Conservation (phyloP, 257 asterid genomes). For the Thymus quinquecostatus region DNA sequence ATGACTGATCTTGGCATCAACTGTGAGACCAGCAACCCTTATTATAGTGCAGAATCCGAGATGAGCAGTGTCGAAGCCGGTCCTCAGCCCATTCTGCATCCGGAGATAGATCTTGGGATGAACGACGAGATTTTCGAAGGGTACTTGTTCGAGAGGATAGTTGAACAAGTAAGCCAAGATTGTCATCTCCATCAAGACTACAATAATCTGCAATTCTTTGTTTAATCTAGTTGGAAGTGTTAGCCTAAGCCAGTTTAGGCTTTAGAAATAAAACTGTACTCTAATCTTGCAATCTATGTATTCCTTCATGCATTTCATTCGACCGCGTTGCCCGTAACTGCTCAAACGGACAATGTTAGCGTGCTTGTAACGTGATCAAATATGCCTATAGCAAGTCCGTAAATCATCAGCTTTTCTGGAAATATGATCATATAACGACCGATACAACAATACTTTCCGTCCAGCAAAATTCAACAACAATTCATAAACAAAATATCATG, state of each 20-base stretch:
- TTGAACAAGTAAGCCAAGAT: conserved; percentile 17
- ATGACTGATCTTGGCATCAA: conserved; percentile 40
- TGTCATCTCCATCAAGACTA: background rate
- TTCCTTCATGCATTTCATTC: background rate
- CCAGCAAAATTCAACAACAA: too few relatives aligned
- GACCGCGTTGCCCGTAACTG: too few relatives aligned
- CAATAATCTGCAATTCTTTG: conserved; percentile 10
- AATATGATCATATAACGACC: too few relatives aligned
- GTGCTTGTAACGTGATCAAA: conserved; percentile 26
- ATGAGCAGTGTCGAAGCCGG: conserved; percentile 15
- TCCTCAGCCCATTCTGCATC: conserved; percentile 10
- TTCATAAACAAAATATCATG: background rate
- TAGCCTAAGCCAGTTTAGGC: too few relatives aligned
- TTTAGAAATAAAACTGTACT: too few relatives aligned
- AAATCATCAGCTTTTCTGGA: too few relatives aligned
- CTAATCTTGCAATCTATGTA: background rate
- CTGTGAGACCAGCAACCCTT: conserved; percentile 7
- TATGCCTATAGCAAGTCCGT: background rate
- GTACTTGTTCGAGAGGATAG: conserved; percentile 25
- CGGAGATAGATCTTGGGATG: conserved; percentile 28
- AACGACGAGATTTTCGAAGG: conserved; percentile 33
- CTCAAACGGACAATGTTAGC: too few relatives aligned
- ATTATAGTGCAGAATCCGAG: conserved; percentile 25
- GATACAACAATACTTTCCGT: too few relatives aligned
- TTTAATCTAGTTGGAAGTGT: conserved; percentile 16